Evolutionary conservation across 2,329 filamentous ascomycete genomes (phyloP).

Genomic region (Shiraia sp.): DNA sequence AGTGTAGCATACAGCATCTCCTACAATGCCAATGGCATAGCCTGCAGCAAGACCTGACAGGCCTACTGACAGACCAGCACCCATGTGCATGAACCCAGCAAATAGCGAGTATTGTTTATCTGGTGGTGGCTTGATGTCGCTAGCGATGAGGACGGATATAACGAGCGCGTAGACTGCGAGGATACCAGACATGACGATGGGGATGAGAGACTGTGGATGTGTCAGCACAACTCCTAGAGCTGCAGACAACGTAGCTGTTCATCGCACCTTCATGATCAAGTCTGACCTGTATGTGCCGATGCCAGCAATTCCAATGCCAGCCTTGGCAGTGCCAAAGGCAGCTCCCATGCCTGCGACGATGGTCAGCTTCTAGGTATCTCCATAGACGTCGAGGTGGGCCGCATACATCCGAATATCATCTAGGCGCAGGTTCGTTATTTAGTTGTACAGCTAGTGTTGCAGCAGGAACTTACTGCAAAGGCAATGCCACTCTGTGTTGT

Average conservation of each 20-base stretch:
- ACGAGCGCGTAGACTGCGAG: slow-evolving; percentile 98
- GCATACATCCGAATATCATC: slow-evolving; percentile 83
- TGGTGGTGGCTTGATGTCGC: slow-evolving; percentile 77
- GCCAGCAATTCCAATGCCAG: slow-evolving; percentile 83
- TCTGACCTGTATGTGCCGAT: slow-evolving; percentile 84
- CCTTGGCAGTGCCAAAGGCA: slow-evolving; percentile 86
- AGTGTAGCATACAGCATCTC: slow-evolving; percentile 71
- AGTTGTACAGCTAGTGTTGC: slow-evolving; percentile 16
- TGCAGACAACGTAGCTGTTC: background rate
- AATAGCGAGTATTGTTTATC: slow-evolving; percentile 78
- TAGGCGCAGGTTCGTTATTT: slow-evolving; percentile 30
- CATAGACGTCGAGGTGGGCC: slow-evolving; percentile 3
- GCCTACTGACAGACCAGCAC: slow-evolving; percentile 79
- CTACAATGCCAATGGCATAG: slow-evolving; percentile 86
- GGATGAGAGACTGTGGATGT: slow-evolving; percentile 71
- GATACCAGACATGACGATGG: slow-evolving; percentile 98
- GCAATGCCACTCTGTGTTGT: slow-evolving; percentile 76
- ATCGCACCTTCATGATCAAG: slow-evolving; percentile 86
- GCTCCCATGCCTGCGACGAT: slow-evolving; percentile 67
- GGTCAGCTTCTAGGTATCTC: slow-evolving; percentile 21
- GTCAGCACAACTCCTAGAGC: slow-evolving; percentile 31
- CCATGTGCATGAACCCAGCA: slow-evolving; percentile 91
- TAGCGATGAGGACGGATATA: slow-evolving; percentile 92
- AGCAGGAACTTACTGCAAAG: slow-evolving; percentile 57
- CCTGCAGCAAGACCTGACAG: slow-evolving; percentile 46